Conservation (phyloP, 2,329 filamentous ascomycete genomes). For the Sporothrix variecibatus region DNA sequence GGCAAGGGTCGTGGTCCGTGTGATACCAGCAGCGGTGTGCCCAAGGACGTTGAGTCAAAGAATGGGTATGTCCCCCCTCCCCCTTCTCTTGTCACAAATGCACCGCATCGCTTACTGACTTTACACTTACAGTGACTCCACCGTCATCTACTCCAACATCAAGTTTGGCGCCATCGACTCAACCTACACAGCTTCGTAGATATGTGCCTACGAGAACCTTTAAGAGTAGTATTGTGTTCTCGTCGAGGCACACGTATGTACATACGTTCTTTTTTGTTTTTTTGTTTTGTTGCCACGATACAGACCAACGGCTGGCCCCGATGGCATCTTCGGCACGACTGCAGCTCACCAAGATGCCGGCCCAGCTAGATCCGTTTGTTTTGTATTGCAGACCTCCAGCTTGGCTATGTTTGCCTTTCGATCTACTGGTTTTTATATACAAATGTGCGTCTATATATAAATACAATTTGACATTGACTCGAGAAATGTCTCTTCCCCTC, state of each 20-base stretch:
- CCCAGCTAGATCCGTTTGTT: background rate
- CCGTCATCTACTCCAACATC: conserved; percentile 35
- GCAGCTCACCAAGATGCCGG: conserved; percentile 1
- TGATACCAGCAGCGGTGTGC: conserved; percentile 47
- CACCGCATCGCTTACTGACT: background rate
- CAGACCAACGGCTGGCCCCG: background rate
- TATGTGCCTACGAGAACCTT: no score
- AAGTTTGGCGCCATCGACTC: conserved; percentile 38
- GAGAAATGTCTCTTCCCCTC: no score
- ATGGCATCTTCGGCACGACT: conserved; percentile 13
- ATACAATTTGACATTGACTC: no score
- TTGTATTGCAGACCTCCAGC: background rate
- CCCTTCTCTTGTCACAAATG: background rate
- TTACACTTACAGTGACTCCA: conserved; percentile 22
- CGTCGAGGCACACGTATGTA: background rate
- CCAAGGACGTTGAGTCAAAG: conserved; percentile 45
- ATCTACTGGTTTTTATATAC: background rate
- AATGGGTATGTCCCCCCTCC: conserved; percentile 29
- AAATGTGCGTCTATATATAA: no score
- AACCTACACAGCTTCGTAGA: conserved; percentile 32
- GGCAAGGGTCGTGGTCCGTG: conserved; percentile 52
- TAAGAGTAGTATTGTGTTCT: no score
- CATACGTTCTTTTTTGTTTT: background rate
- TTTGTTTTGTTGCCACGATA: background rate
- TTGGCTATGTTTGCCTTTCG: background rate